Evolutionary conservation across 345 rosid genomes (phyloP).

Genomic region (Rhizophora apiculata): DNA sequence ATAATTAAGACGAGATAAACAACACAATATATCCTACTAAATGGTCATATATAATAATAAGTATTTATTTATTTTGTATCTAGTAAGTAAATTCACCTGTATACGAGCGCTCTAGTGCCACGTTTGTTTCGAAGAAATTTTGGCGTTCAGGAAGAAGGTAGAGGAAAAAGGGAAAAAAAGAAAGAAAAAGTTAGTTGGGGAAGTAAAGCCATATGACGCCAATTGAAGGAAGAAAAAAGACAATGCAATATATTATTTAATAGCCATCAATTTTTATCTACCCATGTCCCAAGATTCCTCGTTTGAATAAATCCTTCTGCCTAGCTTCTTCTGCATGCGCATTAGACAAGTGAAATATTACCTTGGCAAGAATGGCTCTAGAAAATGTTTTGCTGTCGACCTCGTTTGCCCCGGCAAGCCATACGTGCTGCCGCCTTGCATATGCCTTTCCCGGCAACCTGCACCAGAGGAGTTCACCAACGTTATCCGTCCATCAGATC

Average conservation of each 20-base stretch:
- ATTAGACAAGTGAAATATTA: slow-evolving; percentile 11
- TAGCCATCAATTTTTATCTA: too few species aligned
- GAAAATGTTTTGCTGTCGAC: slow-evolving; percentile 88
- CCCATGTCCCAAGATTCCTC: too few species aligned
- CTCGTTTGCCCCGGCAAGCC: slow-evolving; percentile 84
- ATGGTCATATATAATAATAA: too few species aligned
- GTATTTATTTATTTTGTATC: not conserved
- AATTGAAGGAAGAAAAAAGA: not conserved
- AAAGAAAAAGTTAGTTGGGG: too few species aligned
- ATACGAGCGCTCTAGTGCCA: slow-evolving; percentile 54
- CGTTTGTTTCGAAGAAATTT: slow-evolving; percentile 1
- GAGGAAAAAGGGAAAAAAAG: not conserved
- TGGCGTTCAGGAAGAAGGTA: slow-evolving; percentile 3
- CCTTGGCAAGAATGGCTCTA: slow-evolving; percentile 97
- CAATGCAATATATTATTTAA: not conserved
- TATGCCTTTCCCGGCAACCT: slow-evolving; percentile 97
- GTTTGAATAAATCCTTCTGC: too few species aligned
- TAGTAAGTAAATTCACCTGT: slow-evolving; percentile 39
- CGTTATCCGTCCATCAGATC: too few species aligned
- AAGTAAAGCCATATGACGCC: too few species aligned
- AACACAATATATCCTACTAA: too few species aligned
- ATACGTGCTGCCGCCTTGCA: slow-evolving; percentile 68
- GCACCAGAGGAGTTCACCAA: not conserved
- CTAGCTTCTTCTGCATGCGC: too few species aligned
- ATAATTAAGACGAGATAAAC: too few species aligned